These are phyloP conservation scores for Suillus variegatus DNA, from an alignment of 768 basidiomycete species.

Conservation along the genomic window DNA sequence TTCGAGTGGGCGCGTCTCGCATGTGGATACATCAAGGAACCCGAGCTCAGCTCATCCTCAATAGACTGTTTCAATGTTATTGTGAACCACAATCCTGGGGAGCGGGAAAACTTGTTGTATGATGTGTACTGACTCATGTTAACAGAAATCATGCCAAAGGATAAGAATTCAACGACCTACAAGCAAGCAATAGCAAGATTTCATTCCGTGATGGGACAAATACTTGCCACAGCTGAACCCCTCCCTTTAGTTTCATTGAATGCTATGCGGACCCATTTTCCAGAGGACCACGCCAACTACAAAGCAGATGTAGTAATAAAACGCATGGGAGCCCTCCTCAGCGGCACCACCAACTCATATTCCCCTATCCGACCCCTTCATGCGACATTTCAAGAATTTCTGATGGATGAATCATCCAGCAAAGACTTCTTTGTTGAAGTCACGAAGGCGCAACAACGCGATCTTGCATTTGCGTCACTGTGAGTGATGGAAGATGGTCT, in stretches of 20 bases:
- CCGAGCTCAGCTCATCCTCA: too few relatives aligned
- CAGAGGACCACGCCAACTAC: neutral
- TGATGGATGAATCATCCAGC: conserved; percentile 15
- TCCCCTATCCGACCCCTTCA: conserved; percentile 21
- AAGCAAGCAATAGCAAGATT: too few relatives aligned
- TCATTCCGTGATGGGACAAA: too few relatives aligned
- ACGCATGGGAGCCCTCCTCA: conserved; percentile 9
- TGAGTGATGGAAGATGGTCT: conserved; percentile 30
- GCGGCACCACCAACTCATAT: neutral
- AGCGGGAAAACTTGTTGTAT: too few relatives aligned
- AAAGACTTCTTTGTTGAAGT: conserved; percentile 16
- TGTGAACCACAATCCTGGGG: neutral
- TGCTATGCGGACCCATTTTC: neutral
- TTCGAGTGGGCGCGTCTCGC: conserved; percentile 14
- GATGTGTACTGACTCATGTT: too few relatives aligned
- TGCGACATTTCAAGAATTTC: conserved; percentile 29
- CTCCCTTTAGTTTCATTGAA: neutral
- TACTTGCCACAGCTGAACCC: too few relatives aligned
- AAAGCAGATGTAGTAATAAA: too few relatives aligned
- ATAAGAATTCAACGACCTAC: too few relatives aligned
- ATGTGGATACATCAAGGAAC: neutral
- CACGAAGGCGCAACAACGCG: neutral
- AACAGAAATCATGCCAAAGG: too few relatives aligned
- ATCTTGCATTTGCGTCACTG: conserved; percentile 19
- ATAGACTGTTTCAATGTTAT: too few relatives aligned